A percentile compares a stretch with the other conserved stretches of the same genome.
phyloP scores from a whole-genome alignment of 1,284 basidiomycete genomes.

The Ustilago xerochloae region DNA sequence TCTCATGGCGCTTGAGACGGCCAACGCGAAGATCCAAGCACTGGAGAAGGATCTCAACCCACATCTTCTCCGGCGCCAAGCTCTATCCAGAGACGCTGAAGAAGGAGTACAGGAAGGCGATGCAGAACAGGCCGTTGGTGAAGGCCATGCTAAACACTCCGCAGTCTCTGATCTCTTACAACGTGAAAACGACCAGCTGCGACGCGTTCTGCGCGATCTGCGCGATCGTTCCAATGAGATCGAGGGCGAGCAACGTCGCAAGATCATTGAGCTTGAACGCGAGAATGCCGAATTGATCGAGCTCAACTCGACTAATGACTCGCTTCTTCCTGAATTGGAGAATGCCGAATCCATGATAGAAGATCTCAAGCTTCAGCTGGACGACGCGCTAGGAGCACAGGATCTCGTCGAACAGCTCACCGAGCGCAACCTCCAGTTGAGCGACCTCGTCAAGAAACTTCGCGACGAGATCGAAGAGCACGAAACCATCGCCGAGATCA shows the following conservation, averaged over 20 bases:
- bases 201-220: conserved; percentile 79
- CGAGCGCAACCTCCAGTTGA: conserved; percentile 81
- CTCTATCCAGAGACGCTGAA: conserved; percentile 69
- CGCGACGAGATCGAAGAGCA: conserved; percentile 92
- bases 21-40: conserved; percentile 70
- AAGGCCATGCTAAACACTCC: conserved; percentile 28
- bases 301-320: conserved; percentile 45
- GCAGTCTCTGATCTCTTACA: conserved; percentile 79
- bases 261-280: conserved; percentile 88
- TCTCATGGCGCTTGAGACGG: conserved; percentile 85
- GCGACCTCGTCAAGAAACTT: conserved; percentile 94
- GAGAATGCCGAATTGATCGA: conserved; percentile 73
- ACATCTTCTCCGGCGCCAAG: conserved; percentile 25
- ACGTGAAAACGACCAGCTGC: conserved; percentile 93
- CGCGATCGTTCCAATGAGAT: conserved; percentile 74
- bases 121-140: no score
- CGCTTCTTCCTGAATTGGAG: conserved; percentile 43
- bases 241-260: conserved; percentile 83
- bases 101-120: conserved; percentile 11
- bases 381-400: conserved; percentile 93
- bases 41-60: conserved; percentile 45
- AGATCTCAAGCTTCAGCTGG: conserved; percentile 91
- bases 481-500: conserved; percentile 93
- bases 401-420: conserved; percentile 96
- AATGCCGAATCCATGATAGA: conserved; percentile 78